Base-by-base conservation (phyloP, 306 rosid species). In the Potentilla sterilis region DNA sequence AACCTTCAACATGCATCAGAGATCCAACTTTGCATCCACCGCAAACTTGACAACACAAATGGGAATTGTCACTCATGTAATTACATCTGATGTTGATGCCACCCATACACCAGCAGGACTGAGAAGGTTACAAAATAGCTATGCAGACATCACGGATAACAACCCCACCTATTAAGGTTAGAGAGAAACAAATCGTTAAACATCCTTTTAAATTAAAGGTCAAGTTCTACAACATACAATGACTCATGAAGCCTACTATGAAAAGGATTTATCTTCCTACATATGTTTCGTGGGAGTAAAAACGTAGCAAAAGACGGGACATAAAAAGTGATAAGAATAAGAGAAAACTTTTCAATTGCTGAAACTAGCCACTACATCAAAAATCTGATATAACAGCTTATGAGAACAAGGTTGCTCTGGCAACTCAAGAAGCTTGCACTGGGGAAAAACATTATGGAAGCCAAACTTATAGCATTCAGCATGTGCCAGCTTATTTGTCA, bases 41-140 rank as follows among this genome's bases (percentile, higher is more conserved):
- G 13, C 49, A 51, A 73, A 70, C 59, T 73, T 75, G 81, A 78
- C 22, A 63, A 62, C 24, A 65, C 74, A 73, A 57, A 75, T 57
- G 71, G 52, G 48, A 52, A 37, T 48, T 59, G 75, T 49, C 51
- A 48, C 64, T 32, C 70, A 11, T 58, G 70, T 12, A 68, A 32
- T 81, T 69, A 74, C 58, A 69, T 72, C 57, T 54, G 24, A 69
- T 34, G 67, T 4, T 15, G 48, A 34, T 40, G 41, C 70, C 28
- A 28, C 35, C 51, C 66, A 69, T 34, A 44, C 69, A 35, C 77
- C 81, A 55, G 75, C 62, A 81, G 55, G 76, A 32, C 47, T 28
- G 19, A 69, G 66, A 61, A 51, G 66, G 72, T 51, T 51, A 19
- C 11, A 43, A 43, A 47, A 24, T 41, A 59, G 42, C 67, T 4